A percentile compares a stretch with the other conserved stretches of the same genome.
These are phyloP conservation scores for Vigna mungo DNA, from an alignment of 306 rosid species.

Conservation along the genomic window DNA sequence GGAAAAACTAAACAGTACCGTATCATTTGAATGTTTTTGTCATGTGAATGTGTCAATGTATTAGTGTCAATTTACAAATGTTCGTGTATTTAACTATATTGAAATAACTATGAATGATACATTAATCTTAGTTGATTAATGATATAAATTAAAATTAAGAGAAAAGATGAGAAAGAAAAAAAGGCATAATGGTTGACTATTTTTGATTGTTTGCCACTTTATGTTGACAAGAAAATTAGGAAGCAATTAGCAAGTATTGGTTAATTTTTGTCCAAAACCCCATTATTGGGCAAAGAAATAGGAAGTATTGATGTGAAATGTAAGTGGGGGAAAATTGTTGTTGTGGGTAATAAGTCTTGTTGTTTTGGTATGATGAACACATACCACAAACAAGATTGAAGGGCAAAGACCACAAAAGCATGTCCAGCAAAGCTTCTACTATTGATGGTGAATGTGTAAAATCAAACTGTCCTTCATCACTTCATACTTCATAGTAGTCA, in stretches of 20 bases:
- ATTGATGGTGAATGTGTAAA: conserved; percentile 4
- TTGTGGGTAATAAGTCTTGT: not conserved
- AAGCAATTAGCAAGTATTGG: conserved; percentile 15
- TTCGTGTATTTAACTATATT: too few relatives aligned
- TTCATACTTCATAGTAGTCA: not conserved
- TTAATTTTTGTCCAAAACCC: not conserved
- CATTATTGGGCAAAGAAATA: not conserved
- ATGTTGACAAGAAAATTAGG: conserved; percentile 44
- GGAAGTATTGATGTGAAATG: conserved; percentile 25
- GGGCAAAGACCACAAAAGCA: not conserved
- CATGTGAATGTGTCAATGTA: too few relatives aligned
- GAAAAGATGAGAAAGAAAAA: conserved; percentile 23
- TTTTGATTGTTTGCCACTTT: conserved; percentile 56
- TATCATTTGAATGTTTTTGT: too few relatives aligned
- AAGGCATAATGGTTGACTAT: conserved; percentile 53
- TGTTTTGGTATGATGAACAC: not conserved
- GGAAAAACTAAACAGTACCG: too few relatives aligned
- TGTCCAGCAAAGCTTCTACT: not conserved
- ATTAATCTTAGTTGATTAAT: not conserved
- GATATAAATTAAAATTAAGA: conserved; percentile 10
- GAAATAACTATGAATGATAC: too few relatives aligned
- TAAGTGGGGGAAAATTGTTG: conserved; percentile 1
- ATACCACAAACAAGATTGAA: not conserved
- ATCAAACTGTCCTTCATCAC: conserved; percentile 5
- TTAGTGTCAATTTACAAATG: too few relatives aligned